A percentile compares a stretch with the other conserved stretches of the same genome.
phyloP scores from a whole-genome alignment of 2,329 filamentous ascomycete genomes.

The Nemania abortiva region DNA sequence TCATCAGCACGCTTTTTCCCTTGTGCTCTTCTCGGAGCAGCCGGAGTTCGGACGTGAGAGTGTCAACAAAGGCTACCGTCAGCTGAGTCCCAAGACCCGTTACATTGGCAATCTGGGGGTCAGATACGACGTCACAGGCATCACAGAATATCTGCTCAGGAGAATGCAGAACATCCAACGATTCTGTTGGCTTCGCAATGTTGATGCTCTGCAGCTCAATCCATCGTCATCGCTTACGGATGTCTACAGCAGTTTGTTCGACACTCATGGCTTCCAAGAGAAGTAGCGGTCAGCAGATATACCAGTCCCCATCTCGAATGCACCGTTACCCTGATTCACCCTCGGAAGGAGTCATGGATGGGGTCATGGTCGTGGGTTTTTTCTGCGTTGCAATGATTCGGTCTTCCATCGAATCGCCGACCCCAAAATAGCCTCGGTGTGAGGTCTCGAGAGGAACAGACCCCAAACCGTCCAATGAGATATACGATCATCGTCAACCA shows the following conservation, averaged over 20 bases:
- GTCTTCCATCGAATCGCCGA: not conserved
- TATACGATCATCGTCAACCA: not conserved
- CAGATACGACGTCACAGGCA: slow-evolving; percentile 24
- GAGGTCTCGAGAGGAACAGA: not conserved
- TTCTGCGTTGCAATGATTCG: slow-evolving; percentile 7
- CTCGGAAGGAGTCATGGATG: not conserved
- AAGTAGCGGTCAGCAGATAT: slow-evolving; percentile 29
- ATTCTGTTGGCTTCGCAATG: slow-evolving; percentile 4
- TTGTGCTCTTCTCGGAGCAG: slow-evolving; percentile 9
- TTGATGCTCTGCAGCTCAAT: slow-evolving; percentile 13
- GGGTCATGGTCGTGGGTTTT: not conserved
- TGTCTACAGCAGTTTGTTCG: not conserved
- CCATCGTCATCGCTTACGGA: slow-evolving; percentile 26
- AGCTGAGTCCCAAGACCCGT: slow-evolving; percentile 25
- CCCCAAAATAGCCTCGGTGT: slow-evolving; percentile 1
- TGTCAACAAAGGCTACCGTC: slow-evolving; percentile 23
- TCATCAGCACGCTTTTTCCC: not conserved
- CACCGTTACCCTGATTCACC: slow-evolving; percentile 8
- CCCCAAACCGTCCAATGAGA: not conserved
- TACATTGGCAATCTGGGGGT: not conserved
- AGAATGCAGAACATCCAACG: not conserved
- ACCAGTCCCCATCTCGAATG: slow-evolving; percentile 4
- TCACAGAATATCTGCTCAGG: not conserved
- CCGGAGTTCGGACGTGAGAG: slow-evolving; percentile 15
- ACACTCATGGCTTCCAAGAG: not conserved